Evolutionary conservation across 176 grass and related monocot genomes (phyloP), one percentile per base, ranked within the genome.

Genomic region (Avena eriantha): DNA sequence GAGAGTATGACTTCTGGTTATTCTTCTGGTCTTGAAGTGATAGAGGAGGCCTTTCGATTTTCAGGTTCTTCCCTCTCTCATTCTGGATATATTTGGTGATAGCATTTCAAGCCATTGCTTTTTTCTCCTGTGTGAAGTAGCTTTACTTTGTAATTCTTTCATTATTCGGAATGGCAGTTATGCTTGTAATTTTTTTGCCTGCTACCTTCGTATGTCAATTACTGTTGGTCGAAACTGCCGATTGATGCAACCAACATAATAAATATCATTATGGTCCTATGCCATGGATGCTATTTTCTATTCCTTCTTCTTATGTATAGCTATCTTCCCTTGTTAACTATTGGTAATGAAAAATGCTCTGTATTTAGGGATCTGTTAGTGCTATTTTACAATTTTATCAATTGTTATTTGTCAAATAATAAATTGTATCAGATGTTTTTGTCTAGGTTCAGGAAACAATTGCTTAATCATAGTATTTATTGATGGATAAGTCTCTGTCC

Each of bases 1-100:
- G 93, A 98, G 67, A 86, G 81, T 67, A 89, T 96, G 78, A 98
- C 92, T 50, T 91, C 87, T 51, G 93, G 92, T 88, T 98, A 67
- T 88, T 91, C 82, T 77, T 77, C 75, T 72, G 88, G 96, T 83
- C 89, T 94, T 84, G 86, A 98, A 92, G 86, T 94, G 84, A 89
- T 98, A 78, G 92, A 98, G 41, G 92, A 96, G 57, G 89, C 88
- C 70, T 93, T 91, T 82, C 83, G 84, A 69, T 81, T 90, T 92
- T 89, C 93, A 94, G 96, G 96, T 98, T 47, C 29, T 35, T 86
- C 66, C 19, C 80, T 76, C 73, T 77, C 24, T 78, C 1, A 73
- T 77, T 76, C 49, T 81, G 18, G 50, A 8, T 90, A 57, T 56
- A 11, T 64, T 54, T 86, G 23, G 48, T 58, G 75, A 61, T 45